Base-by-base conservation (phyloP, 129 eudicot species). In the Chrysanthemum seticuspe region DNA sequence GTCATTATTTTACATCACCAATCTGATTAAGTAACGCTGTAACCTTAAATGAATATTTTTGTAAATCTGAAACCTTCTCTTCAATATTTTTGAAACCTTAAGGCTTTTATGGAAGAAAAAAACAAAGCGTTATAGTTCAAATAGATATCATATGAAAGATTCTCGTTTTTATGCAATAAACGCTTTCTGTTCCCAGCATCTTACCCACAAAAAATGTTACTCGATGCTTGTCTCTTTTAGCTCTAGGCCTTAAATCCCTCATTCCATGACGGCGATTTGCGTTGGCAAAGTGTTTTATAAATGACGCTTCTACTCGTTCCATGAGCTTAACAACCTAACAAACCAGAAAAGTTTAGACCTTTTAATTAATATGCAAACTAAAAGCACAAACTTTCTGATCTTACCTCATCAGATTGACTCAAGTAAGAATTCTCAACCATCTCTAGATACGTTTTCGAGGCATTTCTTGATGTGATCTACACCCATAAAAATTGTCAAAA, bases 361-460 rank as follows among this genome's bases (percentile, higher is more conserved):
- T 19, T 31, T 44, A 2, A 67, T 50, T 65, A 59, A 36, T 55
- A 16, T 34, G 76, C 19, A 68, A 36, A 25, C 62, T 12, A 74
- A 54, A 65, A 25, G 23, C 31, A 62, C 59, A 13, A 6, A 53
- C 47, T 48, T 19, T 54, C 7, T 74, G n/a, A 53, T 70, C 10
- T 63, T 70, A 85, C 96, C 90, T 87, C 96, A 64, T 89, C 88
- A 53, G 90, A 82, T 70, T 68, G 79, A n/a, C 84, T 81, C 55
- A 86, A 84, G 65, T 71, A 86, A 58, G 96, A 89, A 15, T 73
- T 89, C 34, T 84, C 89, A 48, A 89, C 85, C 90, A 87, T 87
- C 34, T 87, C 77, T 52, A 87, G 61, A 78, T 84, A 89, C 19
- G 85, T 40, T 75, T 76, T 87, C 18, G 90, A 84, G 60, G 90